Percentiles rank a stretch among this genome's conserved stretches.
phyloP scores from a whole-genome alignment of 306 rosid species.

The barrel medic (Medicago truncatula) region MtrunA17r5.0-ANR NC_053048.1:2468001-2468500 shows the following conservation, averaged over 20 bases:
- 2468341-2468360: slow-evolving; percentile 49
- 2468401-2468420: slow-evolving; percentile 63
- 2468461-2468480: slow-evolving; percentile 70
- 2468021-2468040: slow-evolving; percentile 60
- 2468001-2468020: not conserved
- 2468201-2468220: slow-evolving; percentile 49
- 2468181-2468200: slow-evolving; percentile 56
- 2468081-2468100: slow-evolving; percentile 62
- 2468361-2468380: slow-evolving; percentile 65
- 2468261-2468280: slow-evolving; percentile 39
- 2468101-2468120: slow-evolving; percentile 65
- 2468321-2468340: slow-evolving; percentile 81
- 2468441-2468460: slow-evolving; percentile 62
- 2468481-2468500: not conserved
- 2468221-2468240: slow-evolving; percentile 69
- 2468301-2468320: slow-evolving; percentile 51
- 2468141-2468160: slow-evolving; percentile 62
- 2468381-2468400: slow-evolving; percentile 50
- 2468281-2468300: slow-evolving; percentile 64
- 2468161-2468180: slow-evolving; percentile 56
- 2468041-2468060: slow-evolving; percentile 54
- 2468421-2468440: slow-evolving; percentile 74
- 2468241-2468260: slow-evolving; percentile 65
- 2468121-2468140: slow-evolving; percentile 64
- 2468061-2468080: not conserved